Evolutionary conservation across 2,329 filamentous ascomycete genomes (phyloP).

Genomic region (Setomelanomma holmii): DNA sequence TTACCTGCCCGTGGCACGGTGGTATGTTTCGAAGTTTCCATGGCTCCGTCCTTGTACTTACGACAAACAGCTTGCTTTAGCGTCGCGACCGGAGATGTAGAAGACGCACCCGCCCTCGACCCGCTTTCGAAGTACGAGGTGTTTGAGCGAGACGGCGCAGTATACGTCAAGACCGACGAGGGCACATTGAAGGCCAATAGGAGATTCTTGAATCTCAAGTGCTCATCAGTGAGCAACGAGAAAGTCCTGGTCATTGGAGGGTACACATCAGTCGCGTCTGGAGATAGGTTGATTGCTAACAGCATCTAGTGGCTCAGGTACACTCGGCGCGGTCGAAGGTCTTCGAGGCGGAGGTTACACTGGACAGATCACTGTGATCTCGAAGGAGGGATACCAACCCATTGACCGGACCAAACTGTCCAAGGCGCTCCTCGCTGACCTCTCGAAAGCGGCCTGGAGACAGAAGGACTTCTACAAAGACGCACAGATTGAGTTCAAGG

Average conservation of each 20-base stretch:
- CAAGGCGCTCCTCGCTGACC: conserved; percentile 86
- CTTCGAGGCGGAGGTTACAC: conserved; percentile 82
- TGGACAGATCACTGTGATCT: conserved; percentile 82
- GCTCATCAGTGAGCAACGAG: conserved; percentile 64
- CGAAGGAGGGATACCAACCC: conserved; percentile 82
- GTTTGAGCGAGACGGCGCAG: conserved; percentile 77
- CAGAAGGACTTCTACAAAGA: conserved; percentile 78
- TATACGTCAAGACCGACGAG: conserved; percentile 85
- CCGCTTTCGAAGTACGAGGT: conserved; percentile 84
- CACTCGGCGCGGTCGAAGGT: conserved; percentile 80
- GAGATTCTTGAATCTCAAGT: conserved; percentile 76
- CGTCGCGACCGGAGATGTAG: conserved; percentile 85
- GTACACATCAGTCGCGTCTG: conserved; percentile 9
- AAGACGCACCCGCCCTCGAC: conserved; percentile 91
- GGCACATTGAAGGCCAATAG: conserved; percentile 77
- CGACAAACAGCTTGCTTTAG: conserved; percentile 98
- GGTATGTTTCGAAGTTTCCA: conserved; percentile 57
- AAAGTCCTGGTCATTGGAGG: conserved; percentile 76
- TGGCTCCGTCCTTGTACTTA: conserved; percentile 13
- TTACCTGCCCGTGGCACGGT: conserved; percentile 97
- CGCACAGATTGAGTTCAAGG: conserved; percentile 63
- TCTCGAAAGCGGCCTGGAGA: conserved; percentile 78
- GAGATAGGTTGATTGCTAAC: conserved; percentile 8
- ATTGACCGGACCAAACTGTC: conserved; percentile 96
- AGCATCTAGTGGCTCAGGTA: conserved; percentile 72